Base-by-base conservation (phyloP, 2,329 filamentous ascomycete genomes). In the Aspergillus ruber region DNA sequence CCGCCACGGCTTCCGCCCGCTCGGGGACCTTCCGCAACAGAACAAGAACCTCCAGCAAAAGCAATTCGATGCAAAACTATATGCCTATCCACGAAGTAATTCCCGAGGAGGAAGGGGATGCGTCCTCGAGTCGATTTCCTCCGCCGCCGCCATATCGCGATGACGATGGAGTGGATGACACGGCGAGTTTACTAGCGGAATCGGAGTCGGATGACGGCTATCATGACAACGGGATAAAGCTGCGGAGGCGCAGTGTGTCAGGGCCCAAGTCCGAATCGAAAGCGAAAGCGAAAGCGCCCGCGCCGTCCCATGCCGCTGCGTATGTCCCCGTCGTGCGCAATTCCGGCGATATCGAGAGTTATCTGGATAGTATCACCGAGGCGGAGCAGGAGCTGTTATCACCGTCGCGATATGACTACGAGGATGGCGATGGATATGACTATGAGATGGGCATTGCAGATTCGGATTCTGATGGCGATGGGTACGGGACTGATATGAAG, bases 371-470 rank as follows among this genome's bases (percentile, higher is more conserved):
- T 35, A 51, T 60, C 36, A 57, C 57, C 25, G 56, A 56, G 20
- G 58, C 55, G 15, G 58, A 60, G 46, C 56, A 53, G 41, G 52
- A 57, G 39, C 43, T 60, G 6, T 50, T 60, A 25, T 51, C 54
- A 4, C 51, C 55, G 3, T 53, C 50, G 17, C 50, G 52, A 17
- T 48, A 58, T 17, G 52, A 57, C 45, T 56, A 57, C 6, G 42
- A 53, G 3, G 46, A 36, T 15, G 45, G 46, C 7, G 52, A 50
- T 17, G 36, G 15, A 8, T 15, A 39, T 15, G 36, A 39, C 13
- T 39, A 39, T 18, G 15, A 29, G 25, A 29, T 18, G 36, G 36
- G 36, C 10, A 9, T 39, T 39, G 15, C 36, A 18, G 50, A 52
- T n/a, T 27, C 43, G 7, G 53, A 56, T n/a, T 50, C 49, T 4